These are phyloP conservation scores for Citropsis articulata DNA, from an alignment of 345 rosid genomes.

Conservation along the genomic window DNA sequence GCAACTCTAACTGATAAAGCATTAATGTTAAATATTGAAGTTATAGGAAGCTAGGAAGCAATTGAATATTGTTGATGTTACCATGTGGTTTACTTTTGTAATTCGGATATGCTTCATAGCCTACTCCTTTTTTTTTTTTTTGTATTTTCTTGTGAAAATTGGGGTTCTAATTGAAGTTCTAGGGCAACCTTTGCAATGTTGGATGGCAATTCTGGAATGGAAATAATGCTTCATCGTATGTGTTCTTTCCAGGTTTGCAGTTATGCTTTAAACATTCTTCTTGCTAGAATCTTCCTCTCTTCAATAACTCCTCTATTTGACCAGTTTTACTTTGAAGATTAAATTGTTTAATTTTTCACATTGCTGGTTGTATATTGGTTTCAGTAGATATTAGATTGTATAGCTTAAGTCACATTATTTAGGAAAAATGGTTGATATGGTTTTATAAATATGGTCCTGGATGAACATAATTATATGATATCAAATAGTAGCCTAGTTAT, in stretches of 20 bases:
- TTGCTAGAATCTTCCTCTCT: constrained; percentile 1
- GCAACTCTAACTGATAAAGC: background rate
- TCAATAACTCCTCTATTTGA: background rate
- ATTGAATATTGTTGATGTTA: background rate
- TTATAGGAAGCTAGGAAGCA: background rate
- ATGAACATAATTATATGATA: background rate
- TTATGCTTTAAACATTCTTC: constrained; percentile 10
- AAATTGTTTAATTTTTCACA: background rate
- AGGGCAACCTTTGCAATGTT: constrained; percentile 23
- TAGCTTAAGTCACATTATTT: background rate
- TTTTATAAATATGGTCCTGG: background rate
- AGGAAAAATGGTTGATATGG: background rate
- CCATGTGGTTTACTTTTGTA: background rate
- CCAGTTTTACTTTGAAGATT: background rate
- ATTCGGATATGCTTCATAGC: constrained; percentile 11
- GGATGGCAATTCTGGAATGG: constrained; percentile 35
- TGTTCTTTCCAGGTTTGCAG: constrained; percentile 36
- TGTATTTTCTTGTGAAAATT: constrained; percentile 15
- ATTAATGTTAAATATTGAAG: background rate
- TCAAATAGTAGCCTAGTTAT: background rate
- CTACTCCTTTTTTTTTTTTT: constrained; percentile 7
- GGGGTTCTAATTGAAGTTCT: constrained; percentile 24
- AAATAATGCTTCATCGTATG: constrained; percentile 27
- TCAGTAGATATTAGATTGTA: background rate
- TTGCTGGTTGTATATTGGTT: background rate